Conservation (phyloP, 179 eudicot genomes). For the Silene noctiflora region DNA sequence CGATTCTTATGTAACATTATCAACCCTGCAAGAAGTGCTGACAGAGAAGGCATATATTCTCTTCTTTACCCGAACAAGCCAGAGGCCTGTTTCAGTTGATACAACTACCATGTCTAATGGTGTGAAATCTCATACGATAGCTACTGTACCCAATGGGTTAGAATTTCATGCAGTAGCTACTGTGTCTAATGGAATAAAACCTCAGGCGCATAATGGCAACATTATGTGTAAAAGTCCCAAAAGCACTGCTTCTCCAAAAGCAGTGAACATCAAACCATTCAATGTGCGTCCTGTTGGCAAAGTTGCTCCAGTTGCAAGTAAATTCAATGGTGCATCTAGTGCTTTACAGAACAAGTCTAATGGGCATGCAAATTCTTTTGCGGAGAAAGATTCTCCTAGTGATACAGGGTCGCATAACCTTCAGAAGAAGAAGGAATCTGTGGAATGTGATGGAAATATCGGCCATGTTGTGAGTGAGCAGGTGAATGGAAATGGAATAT, state of each 20-base stretch:
- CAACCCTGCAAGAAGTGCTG: slow-evolving; percentile 72
- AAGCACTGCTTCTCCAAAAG: slow-evolving; percentile 26
- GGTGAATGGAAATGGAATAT: slow-evolving; percentile 35
- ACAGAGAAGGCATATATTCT: slow-evolving; percentile 93
- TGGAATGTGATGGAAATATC: slow-evolving; percentile 36
- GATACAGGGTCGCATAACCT: slow-evolving; percentile 33
- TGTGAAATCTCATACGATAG: slow-evolving; percentile 42
- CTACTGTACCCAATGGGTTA: slow-evolving; percentile 45
- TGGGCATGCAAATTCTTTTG: slow-evolving; percentile 36
- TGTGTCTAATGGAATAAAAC: slow-evolving; percentile 48
- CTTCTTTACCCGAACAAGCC: slow-evolving; percentile 77
- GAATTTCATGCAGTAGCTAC: slow-evolving; percentile 39
- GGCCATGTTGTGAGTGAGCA: slow-evolving; percentile 30
- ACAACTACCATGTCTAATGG: slow-evolving; percentile 46
- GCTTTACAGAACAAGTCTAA: slow-evolving; percentile 36
- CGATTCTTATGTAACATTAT: slow-evolving; percentile 69
- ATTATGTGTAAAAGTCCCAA: slow-evolving; percentile 32
- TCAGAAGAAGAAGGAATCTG: slow-evolving; percentile 39
- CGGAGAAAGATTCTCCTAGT: slow-evolving; percentile 30
- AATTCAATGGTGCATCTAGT: slow-evolving; percentile 39
- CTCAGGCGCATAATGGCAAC: slow-evolving; percentile 37
- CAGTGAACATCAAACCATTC: slow-evolving; percentile 28
- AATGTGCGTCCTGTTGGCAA: slow-evolving; percentile 31
- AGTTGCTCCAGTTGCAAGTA: slow-evolving; percentile 30
- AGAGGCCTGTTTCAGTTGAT: slow-evolving; percentile 47